Base-by-base conservation (phyloP, 1,139 yeast species). In the Zygotorulaspora mrakii region DNA sequence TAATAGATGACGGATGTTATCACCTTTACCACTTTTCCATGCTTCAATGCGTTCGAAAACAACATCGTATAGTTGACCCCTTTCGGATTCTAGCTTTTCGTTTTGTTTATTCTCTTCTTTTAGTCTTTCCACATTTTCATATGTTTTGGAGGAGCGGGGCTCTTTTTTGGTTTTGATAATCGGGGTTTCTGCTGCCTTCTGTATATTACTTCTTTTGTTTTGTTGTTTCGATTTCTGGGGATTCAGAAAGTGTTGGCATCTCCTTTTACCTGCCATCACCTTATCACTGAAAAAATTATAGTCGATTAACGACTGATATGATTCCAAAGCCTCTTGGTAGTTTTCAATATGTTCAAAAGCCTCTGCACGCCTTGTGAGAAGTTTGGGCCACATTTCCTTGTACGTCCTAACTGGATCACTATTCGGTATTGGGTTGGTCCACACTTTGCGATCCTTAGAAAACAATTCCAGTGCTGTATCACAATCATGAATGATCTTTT, bases 1-100 rank as follows among this genome's bases (percentile, higher is more conserved):
- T 31, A 89, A 67, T 46, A 89, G 68, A 2, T 82, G 84, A 33
- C 97, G 72, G 17, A 89, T 65, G 54, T 89, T 87, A 40, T 79
- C 81, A 51, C 82, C 89, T 52, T 87, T 86, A 11, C 89, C 87
- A 7, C 61, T 53, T 38, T 76, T 74, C 97, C 97, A 89, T 1
- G 53, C 42, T 25, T 69, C 64, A n/a, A 87, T 64, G 42, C 69
- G 69, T 1, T 50, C 61, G 36, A 77, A 78, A 6, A 86, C 82
- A 17, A 61, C 53, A 52, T 85, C 95, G 41, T 79, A 77, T 11
- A 85, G 65, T 27, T 64, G 68, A 47, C 74, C 76, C 53, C 71
- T 76, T 48, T 77, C 76, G 12, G 70, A 69, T 39, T 83, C 91
- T 22, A 65, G 61, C 44, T 75, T 78, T 28, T 73, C 74, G 23